phyloP scores from a whole-genome alignment of 2,329 filamentous ascomycete species.

The Aspergillus awamori region DNA sequence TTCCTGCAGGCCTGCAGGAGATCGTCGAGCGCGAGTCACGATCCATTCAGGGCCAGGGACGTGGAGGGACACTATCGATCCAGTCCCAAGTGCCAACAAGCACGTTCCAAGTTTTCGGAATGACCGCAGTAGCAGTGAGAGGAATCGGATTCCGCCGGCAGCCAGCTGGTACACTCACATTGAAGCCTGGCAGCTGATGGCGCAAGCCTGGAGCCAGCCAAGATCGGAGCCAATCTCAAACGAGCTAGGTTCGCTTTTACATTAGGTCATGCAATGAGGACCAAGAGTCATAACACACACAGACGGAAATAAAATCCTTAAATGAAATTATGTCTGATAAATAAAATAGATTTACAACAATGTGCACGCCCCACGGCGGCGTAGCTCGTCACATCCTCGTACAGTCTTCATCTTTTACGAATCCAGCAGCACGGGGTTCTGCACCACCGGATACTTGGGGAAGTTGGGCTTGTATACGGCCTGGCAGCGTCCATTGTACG shows the following conservation, averaged over 20 bases:
- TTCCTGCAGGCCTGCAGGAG: neutral
- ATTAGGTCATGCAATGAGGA: neutral
- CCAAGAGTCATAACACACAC: neutral
- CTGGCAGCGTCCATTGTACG: constrained; percentile 26
- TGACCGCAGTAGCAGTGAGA: neutral
- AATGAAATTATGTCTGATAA: neutral
- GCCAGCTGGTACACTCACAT: neutral
- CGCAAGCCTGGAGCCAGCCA: neutral
- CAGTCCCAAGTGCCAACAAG: neutral
- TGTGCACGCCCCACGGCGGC: neutral
- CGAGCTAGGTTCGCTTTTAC: neutral
- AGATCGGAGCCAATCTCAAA: neutral
- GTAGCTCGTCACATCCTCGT: neutral
- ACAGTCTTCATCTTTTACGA: neutral
- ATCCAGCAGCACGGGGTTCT: constrained; percentile 20
- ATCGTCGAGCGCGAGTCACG: neutral
- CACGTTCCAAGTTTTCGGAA: neutral
- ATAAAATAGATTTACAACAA: neutral
- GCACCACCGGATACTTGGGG: constrained; percentile 24
- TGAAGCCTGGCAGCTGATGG: neutral
- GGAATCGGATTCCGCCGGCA: neutral
- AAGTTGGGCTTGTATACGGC: constrained; percentile 23
- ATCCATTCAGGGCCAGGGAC: neutral
- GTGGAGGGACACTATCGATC: neutral
- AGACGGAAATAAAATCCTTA: neutral